Percentiles rank a stretch among this genome's conserved stretches.
Conservation (phyloP, 2,329 filamentous ascomycete genomes). For the Aspergillus viridinutans region DNA sequence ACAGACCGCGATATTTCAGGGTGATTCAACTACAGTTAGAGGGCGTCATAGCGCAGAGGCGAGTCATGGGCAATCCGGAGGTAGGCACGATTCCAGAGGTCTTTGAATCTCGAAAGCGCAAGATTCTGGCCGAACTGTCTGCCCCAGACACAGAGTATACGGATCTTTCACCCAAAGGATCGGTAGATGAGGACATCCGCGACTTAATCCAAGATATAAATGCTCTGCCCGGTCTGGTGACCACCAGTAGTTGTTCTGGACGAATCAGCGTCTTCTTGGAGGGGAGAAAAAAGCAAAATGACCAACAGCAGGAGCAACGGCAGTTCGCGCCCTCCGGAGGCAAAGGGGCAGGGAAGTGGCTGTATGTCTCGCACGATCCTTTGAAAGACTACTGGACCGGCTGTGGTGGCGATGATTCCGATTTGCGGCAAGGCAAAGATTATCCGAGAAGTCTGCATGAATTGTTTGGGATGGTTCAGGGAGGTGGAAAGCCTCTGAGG, state of each 20-base stretch:
- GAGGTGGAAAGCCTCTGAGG: constrained; percentile 27
- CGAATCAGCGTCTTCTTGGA: constrained; percentile 85
- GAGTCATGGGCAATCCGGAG: constrained; percentile 3
- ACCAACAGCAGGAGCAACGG: constrained; percentile 12
- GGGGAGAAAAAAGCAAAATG: constrained; percentile 52
- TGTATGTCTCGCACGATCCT: constrained; percentile 82
- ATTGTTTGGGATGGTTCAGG: constrained; percentile 43
- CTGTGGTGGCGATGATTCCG: not conserved
- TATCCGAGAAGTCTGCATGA: constrained; percentile 30
- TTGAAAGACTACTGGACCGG: constrained; percentile 37
- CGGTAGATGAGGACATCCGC: constrained; percentile 73
- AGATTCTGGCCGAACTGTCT: constrained; percentile 67
- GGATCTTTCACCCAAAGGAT: constrained; percentile 85
- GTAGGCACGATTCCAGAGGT: constrained; percentile 20
- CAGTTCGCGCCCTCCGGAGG: constrained; percentile 65
- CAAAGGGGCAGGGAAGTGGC: constrained; percentile 80
- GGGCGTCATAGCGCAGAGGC: not conserved
- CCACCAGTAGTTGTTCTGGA: constrained; percentile 89
- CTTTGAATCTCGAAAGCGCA: constrained; percentile 63
- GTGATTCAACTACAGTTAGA: not conserved
- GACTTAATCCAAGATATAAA: constrained; percentile 78
- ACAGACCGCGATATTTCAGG: too few species aligned
- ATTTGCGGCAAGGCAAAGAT: constrained; percentile 14
- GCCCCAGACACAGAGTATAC: constrained; percentile 67
- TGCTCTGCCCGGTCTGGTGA: constrained; percentile 67